Percentiles rank a stretch among this genome's conserved stretches.
Conservation (phyloP, 257 asterid species). For the Petrea volubilis region DNA sequence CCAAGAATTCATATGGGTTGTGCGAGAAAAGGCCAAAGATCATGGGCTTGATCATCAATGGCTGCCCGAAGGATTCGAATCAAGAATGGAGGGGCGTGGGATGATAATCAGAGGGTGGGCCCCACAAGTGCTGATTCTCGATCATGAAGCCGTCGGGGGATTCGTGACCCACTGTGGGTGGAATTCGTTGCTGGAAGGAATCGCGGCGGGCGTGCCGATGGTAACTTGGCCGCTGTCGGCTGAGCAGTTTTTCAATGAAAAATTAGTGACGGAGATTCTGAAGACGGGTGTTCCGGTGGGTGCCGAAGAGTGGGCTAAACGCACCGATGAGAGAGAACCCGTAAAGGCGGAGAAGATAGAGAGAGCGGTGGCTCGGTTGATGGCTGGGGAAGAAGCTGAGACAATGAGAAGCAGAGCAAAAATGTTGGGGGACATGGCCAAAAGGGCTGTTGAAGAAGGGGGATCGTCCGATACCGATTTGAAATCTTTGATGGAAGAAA, state of each 20-base stretch:
- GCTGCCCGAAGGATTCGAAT: slow-evolving; percentile 29
- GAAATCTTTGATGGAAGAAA: slow-evolving; percentile 17
- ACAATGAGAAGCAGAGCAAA: slow-evolving; percentile 22
- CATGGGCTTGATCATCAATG: not conserved
- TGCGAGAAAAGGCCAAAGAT: not conserved
- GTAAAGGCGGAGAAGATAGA: slow-evolving; percentile 14
- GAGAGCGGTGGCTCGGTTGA: slow-evolving; percentile 24
- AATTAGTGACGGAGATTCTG: slow-evolving; percentile 27
- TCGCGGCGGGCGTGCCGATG: slow-evolving; percentile 44
- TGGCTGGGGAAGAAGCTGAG: slow-evolving; percentile 31
- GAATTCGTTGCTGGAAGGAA: slow-evolving; percentile 40
- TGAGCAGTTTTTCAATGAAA: slow-evolving; percentile 46
- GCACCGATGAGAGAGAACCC: slow-evolving; percentile 18
- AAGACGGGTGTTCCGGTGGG: slow-evolving; percentile 41
- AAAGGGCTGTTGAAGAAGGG: slow-evolving; percentile 31
- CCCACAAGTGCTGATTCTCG: slow-evolving; percentile 37
- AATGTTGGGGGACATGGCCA: slow-evolving; percentile 23
- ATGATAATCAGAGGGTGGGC: slow-evolving; percentile 41
- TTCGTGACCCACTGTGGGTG: slow-evolving; percentile 52
- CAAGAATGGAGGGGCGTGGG: slow-evolving; percentile 24
- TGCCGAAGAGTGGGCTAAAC: slow-evolving; percentile 29
- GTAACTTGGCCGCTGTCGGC: slow-evolving; percentile 48
- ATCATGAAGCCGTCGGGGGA: slow-evolving; percentile 39
- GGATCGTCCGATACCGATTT: slow-evolving; percentile 37
- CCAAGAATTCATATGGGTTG: slow-evolving; percentile 34